Evolutionary conservation across 345 rosid genomes (phyloP).

Genomic region (Camelina sativa): DNA sequence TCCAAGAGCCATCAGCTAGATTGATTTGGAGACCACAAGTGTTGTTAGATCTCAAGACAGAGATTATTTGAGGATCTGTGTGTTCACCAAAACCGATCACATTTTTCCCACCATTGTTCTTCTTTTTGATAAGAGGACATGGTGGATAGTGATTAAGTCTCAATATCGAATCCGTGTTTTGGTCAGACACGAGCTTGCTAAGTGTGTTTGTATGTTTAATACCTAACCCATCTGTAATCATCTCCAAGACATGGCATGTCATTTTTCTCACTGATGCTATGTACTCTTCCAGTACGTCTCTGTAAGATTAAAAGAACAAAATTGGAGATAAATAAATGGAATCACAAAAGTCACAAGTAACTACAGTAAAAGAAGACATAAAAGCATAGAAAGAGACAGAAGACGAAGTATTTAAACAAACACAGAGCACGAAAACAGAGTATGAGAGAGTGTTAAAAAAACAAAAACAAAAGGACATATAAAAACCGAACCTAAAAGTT

Average conservation of each 20-base stretch:
- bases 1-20: constrained; percentile 66
- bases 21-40: constrained; percentile 84
- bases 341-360: no score
- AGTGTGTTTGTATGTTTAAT: constrained; percentile 61
- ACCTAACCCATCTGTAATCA: constrained; percentile 75
- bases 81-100: constrained; percentile 87
- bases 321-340: not conserved
- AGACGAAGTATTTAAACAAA: not conserved
- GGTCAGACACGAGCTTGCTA: constrained; percentile 70
- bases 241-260: constrained; percentile 71
- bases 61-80: constrained; percentile 90
- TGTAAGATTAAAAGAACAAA: constrained; percentile 27
- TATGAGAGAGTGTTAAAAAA: not conserved
- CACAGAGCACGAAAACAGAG: not conserved
- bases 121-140: constrained; percentile 40
- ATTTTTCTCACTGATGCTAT: constrained; percentile 60
- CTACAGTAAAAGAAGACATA: not conserved
- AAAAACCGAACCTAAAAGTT: constrained; percentile 57
- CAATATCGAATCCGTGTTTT: constrained; percentile 67
- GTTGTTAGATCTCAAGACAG: constrained; percentile 81
- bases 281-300: constrained; percentile 66
- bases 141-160: constrained; percentile 85
- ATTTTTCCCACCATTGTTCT: constrained; percentile 30
- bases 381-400: constrained; percentile 9
- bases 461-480: not conserved